Percentiles rank a stretch among this genome's conserved stretches.
Evolutionary conservation across 768 basidiomycete genomes (phyloP).

Genomic region (Leucosporidium scottii): DNA sequence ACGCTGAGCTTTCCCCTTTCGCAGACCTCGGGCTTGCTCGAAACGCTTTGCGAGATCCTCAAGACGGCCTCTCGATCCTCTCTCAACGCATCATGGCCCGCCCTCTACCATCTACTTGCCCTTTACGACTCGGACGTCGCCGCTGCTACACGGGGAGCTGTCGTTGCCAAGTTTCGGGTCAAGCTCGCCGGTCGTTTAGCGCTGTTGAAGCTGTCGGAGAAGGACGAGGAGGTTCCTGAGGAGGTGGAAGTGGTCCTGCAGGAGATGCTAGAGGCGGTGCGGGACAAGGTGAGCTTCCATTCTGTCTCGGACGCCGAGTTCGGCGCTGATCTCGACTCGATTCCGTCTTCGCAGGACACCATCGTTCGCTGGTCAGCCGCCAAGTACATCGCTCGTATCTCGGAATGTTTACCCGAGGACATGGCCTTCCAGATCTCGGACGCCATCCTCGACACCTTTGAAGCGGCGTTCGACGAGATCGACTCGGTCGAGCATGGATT

Average conservation of each 20-base stretch:
- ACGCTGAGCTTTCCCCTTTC: conserved; percentile 9
- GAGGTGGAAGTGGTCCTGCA: conserved; percentile 69
- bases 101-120: conserved; percentile 48
- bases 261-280: conserved; percentile 61
- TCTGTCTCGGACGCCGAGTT: too few relatives aligned
- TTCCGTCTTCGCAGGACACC: conserved; percentile 59
- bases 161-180: conserved; percentile 57
- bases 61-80: conserved; percentile 49
- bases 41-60: conserved; percentile 62
- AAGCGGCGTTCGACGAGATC: conserved; percentile 60
- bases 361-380: conserved; percentile 90
- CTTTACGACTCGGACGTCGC: conserved; percentile 6
- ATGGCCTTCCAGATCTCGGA: conserved; percentile 48
- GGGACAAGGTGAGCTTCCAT: conserved; percentile 37
- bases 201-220: conserved; percentile 54
- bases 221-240: conserved; percentile 56
- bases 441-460: conserved; percentile 74
- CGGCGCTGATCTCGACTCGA: not conserved
- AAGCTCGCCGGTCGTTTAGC: conserved; percentile 64
- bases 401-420: conserved; percentile 62
- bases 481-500: conserved; percentile 75
- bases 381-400: conserved; percentile 79
- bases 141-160: conserved; percentile 8
- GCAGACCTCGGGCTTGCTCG: conserved; percentile 65
- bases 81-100: conserved; percentile 14